A percentile compares a stretch with the other conserved stretches of the same genome.
Evolutionary conservation across 768 basidiomycete genomes (phyloP).

Genomic region (Amanita molliuscula): DNA sequence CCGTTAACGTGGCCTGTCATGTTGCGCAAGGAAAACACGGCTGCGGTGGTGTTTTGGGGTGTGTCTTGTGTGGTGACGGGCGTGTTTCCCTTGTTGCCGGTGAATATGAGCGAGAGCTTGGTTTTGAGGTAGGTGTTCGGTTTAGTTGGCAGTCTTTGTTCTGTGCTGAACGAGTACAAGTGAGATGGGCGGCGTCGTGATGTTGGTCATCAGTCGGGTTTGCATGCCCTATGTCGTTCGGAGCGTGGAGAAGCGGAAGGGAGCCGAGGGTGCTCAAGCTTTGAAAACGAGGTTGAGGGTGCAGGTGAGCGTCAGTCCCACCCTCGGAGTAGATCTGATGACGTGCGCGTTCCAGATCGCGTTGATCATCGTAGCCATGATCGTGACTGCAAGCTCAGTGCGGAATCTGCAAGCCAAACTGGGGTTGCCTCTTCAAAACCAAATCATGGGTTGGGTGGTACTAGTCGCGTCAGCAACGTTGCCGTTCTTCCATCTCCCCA

Average conservation of each 20-base stretch:
- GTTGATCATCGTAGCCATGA: slow-evolving; percentile 35
- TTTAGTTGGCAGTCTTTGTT: neutral
- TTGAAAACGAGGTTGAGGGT: slow-evolving; percentile 7
- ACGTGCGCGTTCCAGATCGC: slow-evolving; percentile 23
- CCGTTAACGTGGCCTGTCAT: slow-evolving; percentile 43
- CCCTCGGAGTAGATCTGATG: neutral
- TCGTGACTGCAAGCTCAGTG: slow-evolving; percentile 49
- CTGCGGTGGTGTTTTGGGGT: slow-evolving; percentile 31
- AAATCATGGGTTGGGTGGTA: slow-evolving; percentile 52
- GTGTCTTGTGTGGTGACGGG: slow-evolving; percentile 41
- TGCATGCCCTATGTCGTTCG: slow-evolving; percentile 6
- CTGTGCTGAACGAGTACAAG: slow-evolving; percentile 17
- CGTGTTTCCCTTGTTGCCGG: slow-evolving; percentile 61
- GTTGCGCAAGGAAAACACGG: slow-evolving; percentile 15
- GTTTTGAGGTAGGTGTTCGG: slow-evolving; percentile 40
- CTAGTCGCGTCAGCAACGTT: slow-evolving; percentile 42
- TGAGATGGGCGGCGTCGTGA: slow-evolving; percentile 34
- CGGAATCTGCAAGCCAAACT: slow-evolving; percentile 49
- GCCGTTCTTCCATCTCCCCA: slow-evolving; percentile 32
- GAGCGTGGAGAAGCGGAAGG: slow-evolving; percentile 4
- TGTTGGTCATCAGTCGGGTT: slow-evolving; percentile 26
- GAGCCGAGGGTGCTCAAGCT: neutral
- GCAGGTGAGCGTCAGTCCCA: neutral
- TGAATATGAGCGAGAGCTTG: slow-evolving; percentile 61
- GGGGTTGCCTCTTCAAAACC: slow-evolving; percentile 54